Evolutionary conservation across 164 flowering plant genomes (phyloP).

Genomic region (Liquidambar formosana): DNA sequence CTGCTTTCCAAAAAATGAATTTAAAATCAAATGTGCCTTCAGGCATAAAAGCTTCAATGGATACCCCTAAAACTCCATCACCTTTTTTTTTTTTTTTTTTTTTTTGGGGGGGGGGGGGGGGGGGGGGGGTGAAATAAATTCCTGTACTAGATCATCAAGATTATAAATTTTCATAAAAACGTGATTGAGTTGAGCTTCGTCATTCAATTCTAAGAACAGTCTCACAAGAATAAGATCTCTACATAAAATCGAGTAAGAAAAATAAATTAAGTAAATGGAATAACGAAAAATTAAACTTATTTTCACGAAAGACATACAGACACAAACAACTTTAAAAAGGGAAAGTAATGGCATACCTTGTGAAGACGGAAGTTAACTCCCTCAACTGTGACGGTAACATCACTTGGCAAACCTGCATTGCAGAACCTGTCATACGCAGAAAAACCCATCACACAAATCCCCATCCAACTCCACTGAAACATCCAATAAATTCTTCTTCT

Average conservation of each 20-base stretch:
- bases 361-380: slow-evolving; percentile 74
- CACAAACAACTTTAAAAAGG: background rate
- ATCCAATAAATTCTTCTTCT: no score
- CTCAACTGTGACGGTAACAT: slow-evolving; percentile 58
- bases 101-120: no score
- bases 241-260: no score
- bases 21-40: background rate
- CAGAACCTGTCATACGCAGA: slow-evolving; percentile 57
- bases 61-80: background rate
- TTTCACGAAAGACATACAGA: background rate
- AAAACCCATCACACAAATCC: no score
- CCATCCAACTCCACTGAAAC: no score
- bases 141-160: no score
- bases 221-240: no score
- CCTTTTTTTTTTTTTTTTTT: no score
- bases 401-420: slow-evolving; percentile 71
- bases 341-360: slow-evolving; percentile 48
- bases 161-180: no score
- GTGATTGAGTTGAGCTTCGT: no score
- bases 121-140: no score
- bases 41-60: background rate
- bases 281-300: background rate
- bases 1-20: background rate
- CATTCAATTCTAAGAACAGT: no score
- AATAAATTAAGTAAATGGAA: background rate